Conservation (phyloP, 371 early-diverging fungal species). For the Sporodiniella umbellata region DNA sequence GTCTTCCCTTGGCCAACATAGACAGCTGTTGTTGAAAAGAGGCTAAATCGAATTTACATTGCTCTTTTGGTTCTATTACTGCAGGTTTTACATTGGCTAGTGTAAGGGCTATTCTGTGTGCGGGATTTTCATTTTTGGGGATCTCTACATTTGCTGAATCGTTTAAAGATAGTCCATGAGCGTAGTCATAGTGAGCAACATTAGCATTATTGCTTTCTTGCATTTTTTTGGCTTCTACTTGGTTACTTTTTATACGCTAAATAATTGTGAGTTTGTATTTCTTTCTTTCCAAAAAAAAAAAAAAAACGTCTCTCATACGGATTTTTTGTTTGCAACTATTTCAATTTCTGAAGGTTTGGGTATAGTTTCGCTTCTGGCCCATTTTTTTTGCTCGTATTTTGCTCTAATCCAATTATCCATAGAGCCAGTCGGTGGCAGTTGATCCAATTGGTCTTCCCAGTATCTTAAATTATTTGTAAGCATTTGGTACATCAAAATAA, state of each 20-base stretch:
- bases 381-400: slow-evolving; percentile 75
- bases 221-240: neutral
- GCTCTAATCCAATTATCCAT: slow-evolving; percentile 71
- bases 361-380: slow-evolving; percentile 46
- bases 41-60: slow-evolving; percentile 7
- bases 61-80: neutral
- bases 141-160: neutral
- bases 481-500: neutral
- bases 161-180: neutral
- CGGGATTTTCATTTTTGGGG: too few species aligned
- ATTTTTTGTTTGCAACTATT: slow-evolving; percentile 3
- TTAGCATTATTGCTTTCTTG: slow-evolving; percentile 13
- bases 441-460: slow-evolving; percentile 48
- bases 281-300: too few species aligned
- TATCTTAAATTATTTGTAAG: slow-evolving; percentile 21
- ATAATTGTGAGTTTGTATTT: slow-evolving; percentile 1
- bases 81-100: neutral
- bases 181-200: slow-evolving; percentile 5
- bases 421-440: slow-evolving; percentile 30
- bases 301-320: too few species aligned
- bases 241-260: neutral
- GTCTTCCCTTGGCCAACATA: slow-evolving; percentile 14
- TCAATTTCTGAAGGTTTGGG: slow-evolving; percentile 55
- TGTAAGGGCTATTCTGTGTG: neutral
- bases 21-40: slow-evolving; percentile 28